Base-by-base conservation (phyloP, 148 eudicot species). In the Gaultheria prostrata region DNA sequence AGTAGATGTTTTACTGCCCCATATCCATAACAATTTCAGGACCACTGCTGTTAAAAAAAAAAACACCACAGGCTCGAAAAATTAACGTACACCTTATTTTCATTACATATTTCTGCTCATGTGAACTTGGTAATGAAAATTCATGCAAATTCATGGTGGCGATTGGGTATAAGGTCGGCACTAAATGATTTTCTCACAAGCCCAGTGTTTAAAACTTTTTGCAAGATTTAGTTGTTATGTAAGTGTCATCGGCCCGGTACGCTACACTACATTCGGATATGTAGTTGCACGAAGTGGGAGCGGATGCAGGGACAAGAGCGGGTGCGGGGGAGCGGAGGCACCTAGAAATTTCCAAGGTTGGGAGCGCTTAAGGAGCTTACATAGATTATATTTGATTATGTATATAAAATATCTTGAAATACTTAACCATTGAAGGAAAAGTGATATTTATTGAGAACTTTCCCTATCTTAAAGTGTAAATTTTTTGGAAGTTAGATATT, bases 61-160 rank as follows among this genome's bases (percentile, higher is more conserved):
- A 48, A 48, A 9, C 12, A 21, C 28, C 5, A 1, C 56, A 11
- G 4, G 15, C 18, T 53, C 17, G 3, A n/a, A 24, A 61, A 7
- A 61, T 53, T 53, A 53, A n/a, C 28, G 3, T 59, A n/a, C 30
- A n/a, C 28, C 10, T 61, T 26, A 61, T n/a, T n/a, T 61, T 61
- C 13, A 61, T 24, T 28, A 61, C 28, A 61, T 61, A 61, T 2
- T n/a, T 61, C 67, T 61, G 67, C 67, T 61, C 67, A 61, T 61
- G 8, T 61, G 67, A n/a, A 61, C 67, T 61, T n/a, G 28, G 67
- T n/a, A n/a, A 61, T 61, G 67, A 61, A 61, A 61, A 61, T 61
- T 61, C 3, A 4, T 28, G 2, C 67, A 61, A 61, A 61, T 61
- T 61, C 67, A 61, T 61, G 67, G 28, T n/a, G 67, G 12, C n/a